phyloP scores from a whole-genome alignment of 768 basidiomycete species.

The Rhizopogon vulgaris region DNA sequence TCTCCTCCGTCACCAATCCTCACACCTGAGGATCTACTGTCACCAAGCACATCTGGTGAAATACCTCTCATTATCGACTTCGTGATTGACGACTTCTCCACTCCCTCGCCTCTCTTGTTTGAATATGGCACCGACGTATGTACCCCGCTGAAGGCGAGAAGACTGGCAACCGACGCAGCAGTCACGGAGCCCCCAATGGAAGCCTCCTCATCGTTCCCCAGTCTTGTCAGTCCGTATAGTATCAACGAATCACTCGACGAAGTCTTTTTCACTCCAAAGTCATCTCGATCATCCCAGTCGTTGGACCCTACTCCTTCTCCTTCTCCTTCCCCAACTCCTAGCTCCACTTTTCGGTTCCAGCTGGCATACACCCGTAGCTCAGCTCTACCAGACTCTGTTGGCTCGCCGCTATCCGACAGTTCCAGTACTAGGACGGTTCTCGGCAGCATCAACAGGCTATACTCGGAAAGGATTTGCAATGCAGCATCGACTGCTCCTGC shows the following conservation, averaged over 20 bases:
- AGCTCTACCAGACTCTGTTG: neutral
- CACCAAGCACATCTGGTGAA: conserved; percentile 37
- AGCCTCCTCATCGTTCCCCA: neutral
- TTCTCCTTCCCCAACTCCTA: neutral
- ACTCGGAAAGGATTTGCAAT: conserved; percentile 1
- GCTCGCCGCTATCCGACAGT: neutral
- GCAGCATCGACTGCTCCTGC: conserved; percentile 8
- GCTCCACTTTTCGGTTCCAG: neutral
- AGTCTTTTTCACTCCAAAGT: neutral
- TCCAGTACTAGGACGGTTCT: neutral
- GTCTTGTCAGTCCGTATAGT: neutral
- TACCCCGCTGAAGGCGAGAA: neutral
- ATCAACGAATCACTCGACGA: conserved; percentile 1
- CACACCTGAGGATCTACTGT: conserved; percentile 29
- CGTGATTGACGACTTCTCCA: conserved; percentile 5
- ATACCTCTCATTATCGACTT: conserved; percentile 46
- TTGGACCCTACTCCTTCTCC: neutral
- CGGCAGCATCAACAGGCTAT: neutral
- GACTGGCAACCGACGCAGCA: neutral
- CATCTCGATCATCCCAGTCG: neutral
- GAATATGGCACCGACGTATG: neutral
- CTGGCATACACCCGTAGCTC: neutral
- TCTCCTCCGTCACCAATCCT: conserved; percentile 43
- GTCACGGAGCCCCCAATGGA: neutral
- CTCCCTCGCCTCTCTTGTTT: neutral